phyloP scores from a whole-genome alignment of 2,329 filamentous ascomycete species.

The Pseudogymnoascus sp. region DNA sequence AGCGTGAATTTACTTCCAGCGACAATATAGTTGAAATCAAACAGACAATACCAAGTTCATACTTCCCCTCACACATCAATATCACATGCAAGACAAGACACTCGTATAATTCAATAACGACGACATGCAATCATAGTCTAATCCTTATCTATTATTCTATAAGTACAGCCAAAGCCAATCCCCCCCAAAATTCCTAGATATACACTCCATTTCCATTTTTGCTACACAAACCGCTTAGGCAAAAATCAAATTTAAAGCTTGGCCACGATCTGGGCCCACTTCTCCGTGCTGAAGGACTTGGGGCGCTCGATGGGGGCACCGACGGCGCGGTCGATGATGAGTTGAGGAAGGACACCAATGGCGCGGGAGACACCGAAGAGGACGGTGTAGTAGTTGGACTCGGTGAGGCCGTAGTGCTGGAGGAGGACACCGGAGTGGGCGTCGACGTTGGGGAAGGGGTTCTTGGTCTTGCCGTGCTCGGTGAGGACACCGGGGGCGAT shows the following conservation, averaged over 20 bases:
- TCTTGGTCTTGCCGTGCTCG: slow-evolving; percentile 99
- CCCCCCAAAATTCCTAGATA: slow-evolving; percentile 21
- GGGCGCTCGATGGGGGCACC: slow-evolving; percentile 96
- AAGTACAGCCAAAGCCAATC: slow-evolving; percentile 27
- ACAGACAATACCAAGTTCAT: background rate
- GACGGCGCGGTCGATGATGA: slow-evolving; percentile 98
- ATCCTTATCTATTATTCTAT: slow-evolving; percentile 29
- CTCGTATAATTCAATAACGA: slow-evolving; percentile 17
- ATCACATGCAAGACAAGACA: slow-evolving; percentile 12
- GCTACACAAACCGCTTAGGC: background rate
- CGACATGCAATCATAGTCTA: slow-evolving; percentile 22
- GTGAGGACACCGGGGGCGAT: slow-evolving; percentile 95
- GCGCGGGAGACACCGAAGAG: slow-evolving; percentile 98
- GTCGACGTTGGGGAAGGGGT: slow-evolving; percentile 98
- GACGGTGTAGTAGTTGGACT: slow-evolving; percentile 99
- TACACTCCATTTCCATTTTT: slow-evolving; percentile 27
- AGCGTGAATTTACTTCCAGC: background rate
- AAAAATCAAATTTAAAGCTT: slow-evolving; percentile 60
- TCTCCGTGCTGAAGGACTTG: slow-evolving; percentile 97
- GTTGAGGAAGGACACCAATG: slow-evolving; percentile 95
- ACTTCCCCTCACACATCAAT: background rate
- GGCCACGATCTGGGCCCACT: slow-evolving; percentile 89
- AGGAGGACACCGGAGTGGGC: slow-evolving; percentile 98
- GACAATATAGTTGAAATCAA: background rate
- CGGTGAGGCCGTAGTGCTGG: slow-evolving; percentile 98